A percentile compares a stretch with the other conserved stretches of the same genome.
Conservation (phyloP, 164 flowering plant species). For the Amborella trichopoda region DNA sequence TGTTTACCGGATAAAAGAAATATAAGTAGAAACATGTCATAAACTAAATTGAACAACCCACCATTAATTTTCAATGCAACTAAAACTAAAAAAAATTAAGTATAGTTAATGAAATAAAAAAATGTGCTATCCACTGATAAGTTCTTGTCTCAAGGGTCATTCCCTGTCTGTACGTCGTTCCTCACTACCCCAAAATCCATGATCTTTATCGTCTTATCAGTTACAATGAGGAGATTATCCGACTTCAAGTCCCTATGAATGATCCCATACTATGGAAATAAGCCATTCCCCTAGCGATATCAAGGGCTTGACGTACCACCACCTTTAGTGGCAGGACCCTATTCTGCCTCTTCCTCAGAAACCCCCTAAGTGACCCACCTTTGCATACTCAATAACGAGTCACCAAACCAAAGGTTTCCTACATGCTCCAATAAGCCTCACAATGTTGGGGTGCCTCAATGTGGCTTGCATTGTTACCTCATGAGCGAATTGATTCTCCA, state of each 20-base stretch:
- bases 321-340: conserved; percentile 7
- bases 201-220: conserved; percentile 8
- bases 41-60: too few species aligned
- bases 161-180: conserved; percentile 17
- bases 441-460: conserved; percentile 9
- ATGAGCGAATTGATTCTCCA: conserved; percentile 11
- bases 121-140: conserved; percentile 14
- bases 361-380: conserved; percentile 10
- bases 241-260: conserved; percentile 11
- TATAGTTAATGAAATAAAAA: too few species aligned
- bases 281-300: conserved; percentile 15
- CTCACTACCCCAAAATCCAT: conserved; percentile 16
- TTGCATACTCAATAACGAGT: conserved; percentile 11
- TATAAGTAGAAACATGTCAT: too few species aligned
- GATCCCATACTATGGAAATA: conserved; percentile 10
- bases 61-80: too few species aligned
- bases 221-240: conserved; percentile 6
- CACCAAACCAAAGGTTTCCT: conserved; percentile 12
- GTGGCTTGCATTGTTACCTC: conserved; percentile 12
- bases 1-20: too few species aligned
- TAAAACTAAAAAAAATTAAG: too few species aligned
- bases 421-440: conserved; percentile 11
- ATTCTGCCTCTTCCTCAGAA: conserved; percentile 7
- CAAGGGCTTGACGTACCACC: conserved; percentile 11
- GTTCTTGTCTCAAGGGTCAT: conserved; percentile 16